Percentiles rank a stretch among this genome's conserved stretches.
These are phyloP conservation scores for Cordia subcordata DNA, from an alignment of 257 asterid species.

Conservation along the genomic window DNA sequence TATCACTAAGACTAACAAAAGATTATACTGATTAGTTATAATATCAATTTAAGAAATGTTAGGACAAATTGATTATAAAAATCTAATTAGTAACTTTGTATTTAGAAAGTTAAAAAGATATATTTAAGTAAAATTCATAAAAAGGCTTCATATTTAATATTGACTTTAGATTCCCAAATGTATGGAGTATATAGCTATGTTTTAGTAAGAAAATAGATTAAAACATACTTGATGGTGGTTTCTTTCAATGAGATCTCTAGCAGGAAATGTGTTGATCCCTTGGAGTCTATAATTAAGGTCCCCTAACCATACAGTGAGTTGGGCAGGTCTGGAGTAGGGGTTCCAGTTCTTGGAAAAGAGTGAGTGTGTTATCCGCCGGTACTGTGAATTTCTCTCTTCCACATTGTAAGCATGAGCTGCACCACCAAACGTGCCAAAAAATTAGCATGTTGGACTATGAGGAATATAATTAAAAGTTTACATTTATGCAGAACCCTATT, in stretches of 20 bases:
- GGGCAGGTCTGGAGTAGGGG: slow-evolving; percentile 39
- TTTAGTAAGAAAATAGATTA: background rate
- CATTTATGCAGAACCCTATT: no score
- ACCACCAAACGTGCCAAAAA: no score
- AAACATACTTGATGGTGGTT: slow-evolving; percentile 45
- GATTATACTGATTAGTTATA: no score
- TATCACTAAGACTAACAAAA: no score
- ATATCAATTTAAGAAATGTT: no score
- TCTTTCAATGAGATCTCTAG: slow-evolving; percentile 43
- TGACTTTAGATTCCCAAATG: background rate
- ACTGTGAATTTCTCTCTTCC: slow-evolving; percentile 53
- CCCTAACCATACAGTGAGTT: slow-evolving; percentile 65
- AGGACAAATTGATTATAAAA: no score
- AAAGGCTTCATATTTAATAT: background rate
- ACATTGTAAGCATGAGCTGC: slow-evolving; percentile 69
- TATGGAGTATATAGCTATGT: no score
- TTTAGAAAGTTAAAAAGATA: no score
- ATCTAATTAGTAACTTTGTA: no score
- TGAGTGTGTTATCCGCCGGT: slow-evolving; percentile 45
- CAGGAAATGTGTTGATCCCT: slow-evolving; percentile 52
- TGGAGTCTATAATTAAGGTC: slow-evolving; percentile 65
- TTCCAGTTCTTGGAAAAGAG: slow-evolving; percentile 47
- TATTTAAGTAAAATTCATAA: no score
- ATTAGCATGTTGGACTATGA: no score
- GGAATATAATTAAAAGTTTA: no score